Base-by-base conservation (phyloP, 441 rosid genomes). In the Breynia disticha region DNA sequence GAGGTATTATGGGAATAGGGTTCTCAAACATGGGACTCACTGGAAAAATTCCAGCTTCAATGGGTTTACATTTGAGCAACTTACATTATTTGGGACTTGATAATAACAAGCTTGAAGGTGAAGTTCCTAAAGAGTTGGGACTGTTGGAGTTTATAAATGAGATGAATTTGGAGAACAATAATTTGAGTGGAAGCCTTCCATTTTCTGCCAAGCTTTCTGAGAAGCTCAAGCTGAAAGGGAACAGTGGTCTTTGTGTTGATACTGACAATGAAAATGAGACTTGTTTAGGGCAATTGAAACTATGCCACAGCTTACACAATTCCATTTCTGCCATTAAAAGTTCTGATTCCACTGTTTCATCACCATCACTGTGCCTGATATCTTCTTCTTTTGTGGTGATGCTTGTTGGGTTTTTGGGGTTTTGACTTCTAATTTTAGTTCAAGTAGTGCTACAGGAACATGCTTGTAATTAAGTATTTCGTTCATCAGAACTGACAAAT, bases 161-260 rank as follows among this genome's bases (percentile, higher is more conserved):
- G 64, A 78, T 82, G 64, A 78, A 80, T 58, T 66, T 82, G 65
- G 83, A 82, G 72, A 79, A 82, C 73, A 84, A 82, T 61, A 84
- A 77, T 60, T 59, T 84, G 63, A 80, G 74, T 16, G 89, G 89
- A 1, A 67, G 67, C 52, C 43, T 74, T 37, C 83, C 82, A 0
- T 81, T 81, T 48, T 55, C 79, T 41, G 76, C 67, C n/a, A n/a
- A n/a, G n/a, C n/a, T n/a, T n/a, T n/a, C n/a, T 16, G 54, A 55
- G 21, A 85, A 80, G 39, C 55, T 82, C 68, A 82, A 67, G 65
- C 7, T 82, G 56, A 64, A 64, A 3, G 87, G 94, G 32, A 85
- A 80, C 52, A 66, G 76, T 12, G 61, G 54, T 32, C 62, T 75
- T 9, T 77, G 82, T 37, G 19, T 74, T 44, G 73, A 57, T 54